phyloP scores from a whole-genome alignment of 805 yeast genomes.

The Yarrowia sp. region DNA sequence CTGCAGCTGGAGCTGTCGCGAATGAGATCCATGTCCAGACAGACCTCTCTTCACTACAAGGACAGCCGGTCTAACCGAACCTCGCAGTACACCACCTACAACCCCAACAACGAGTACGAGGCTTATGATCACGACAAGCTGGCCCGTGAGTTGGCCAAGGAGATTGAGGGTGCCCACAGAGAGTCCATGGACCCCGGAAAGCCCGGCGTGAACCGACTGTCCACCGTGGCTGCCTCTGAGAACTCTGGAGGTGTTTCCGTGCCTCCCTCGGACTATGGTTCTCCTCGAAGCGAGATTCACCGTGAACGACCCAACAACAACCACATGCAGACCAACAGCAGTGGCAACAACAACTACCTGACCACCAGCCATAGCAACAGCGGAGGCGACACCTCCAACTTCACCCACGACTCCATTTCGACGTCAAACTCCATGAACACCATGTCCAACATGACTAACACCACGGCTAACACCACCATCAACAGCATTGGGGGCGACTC shows the following conservation, averaged over 20 bases:
- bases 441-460: constrained; percentile 25
- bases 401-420: constrained; percentile 34
- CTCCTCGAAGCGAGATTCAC: constrained; percentile 32
- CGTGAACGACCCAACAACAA: constrained; percentile 10
- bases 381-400: constrained; percentile 5
- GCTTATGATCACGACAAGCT: constrained; percentile 29
- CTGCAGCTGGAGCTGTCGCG: constrained; percentile 38
- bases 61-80: constrained; percentile 33
- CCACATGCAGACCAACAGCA: not conserved
- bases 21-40: constrained; percentile 33
- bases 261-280: constrained; percentile 30
- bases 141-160: constrained; percentile 22
- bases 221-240: constrained; percentile 29
- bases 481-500: constrained; percentile 25
- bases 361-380: constrained; percentile 1
- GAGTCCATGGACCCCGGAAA: constrained; percentile 15
- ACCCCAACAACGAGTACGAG: constrained; percentile 15
- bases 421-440: constrained; percentile 33
- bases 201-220: constrained; percentile 18
- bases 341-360: not conserved
- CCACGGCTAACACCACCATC: constrained; percentile 27
- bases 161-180: constrained; percentile 19
- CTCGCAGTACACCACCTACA: constrained; percentile 26
- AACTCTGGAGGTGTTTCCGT: constrained; percentile 28
- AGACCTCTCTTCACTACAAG: constrained; percentile 28